Base-by-base conservation (phyloP, 2,329 filamentous ascomycete genomes). In the Amauroascus niger region DNA sequence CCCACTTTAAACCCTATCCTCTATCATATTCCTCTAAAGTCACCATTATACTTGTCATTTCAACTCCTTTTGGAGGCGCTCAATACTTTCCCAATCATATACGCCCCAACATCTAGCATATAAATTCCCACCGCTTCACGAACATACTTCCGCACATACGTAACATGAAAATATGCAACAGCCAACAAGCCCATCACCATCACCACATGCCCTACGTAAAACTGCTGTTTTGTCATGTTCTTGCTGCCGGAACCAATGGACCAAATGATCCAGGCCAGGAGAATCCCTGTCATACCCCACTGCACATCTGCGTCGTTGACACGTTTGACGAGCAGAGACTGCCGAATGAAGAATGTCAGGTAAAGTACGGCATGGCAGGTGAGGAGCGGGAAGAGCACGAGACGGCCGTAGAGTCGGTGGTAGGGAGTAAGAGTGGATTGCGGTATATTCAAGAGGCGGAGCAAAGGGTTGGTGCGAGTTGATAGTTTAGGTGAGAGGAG, bases 391-490 rank as follows among this genome's bases (percentile, higher is more conserved):
- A 71, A 71, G 40, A 81, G 69, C 13, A 76, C 64, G 52, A 80
- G 69, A 1, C 79, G 75, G 11, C 80, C 80, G 28, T 82, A 73
- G 4, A 81, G 68, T 50, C 80, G 77, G 60, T 84, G 81, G 43
- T 75, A 74, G 3, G 71, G 66, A 49, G 80, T 80, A n/a, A 83
- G 61, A 8, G 73, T 66, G 57, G 79, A 74, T 60, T 82, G 79
- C 1, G 77, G 75, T 11, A 77, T 66, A 1, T 75, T 71, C 0
- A 78, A 79, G 13, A 81, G 64, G 20, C 64, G 46, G 77, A 76
- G 13, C 81, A 61, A 0, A 77, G 73, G 50, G 32, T 37, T 68
- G 26, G 60, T 64, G 32, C 67, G 58, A 43, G 70, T 68, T 28
- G 65, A 64, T 20, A 58, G 62, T 48, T 64, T 67, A 4, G 71